These are phyloP conservation scores for Talaromyces amestolkiae DNA, from an alignment of 2,329 filamentous ascomycete genomes.

Conservation along the genomic window DNA sequence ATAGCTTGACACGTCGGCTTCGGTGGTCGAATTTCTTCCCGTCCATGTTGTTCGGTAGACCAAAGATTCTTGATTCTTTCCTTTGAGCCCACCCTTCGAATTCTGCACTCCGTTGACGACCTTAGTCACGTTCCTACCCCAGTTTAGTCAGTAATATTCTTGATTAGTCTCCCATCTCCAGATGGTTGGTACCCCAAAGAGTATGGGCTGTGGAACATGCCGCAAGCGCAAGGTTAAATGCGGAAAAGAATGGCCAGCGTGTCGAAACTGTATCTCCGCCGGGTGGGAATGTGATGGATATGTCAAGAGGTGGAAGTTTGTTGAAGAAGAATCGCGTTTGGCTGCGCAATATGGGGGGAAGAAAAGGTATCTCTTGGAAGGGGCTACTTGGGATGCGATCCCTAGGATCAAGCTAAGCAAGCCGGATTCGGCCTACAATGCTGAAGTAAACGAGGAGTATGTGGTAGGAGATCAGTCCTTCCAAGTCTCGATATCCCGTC, in stretches of 20 bases:
- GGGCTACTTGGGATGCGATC: not conserved
- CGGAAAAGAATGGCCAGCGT: slow-evolving; percentile 14
- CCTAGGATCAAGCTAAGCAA: not conserved
- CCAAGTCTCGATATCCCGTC: slow-evolving; percentile 7
- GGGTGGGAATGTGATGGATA: slow-evolving; percentile 14
- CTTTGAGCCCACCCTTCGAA: too few species aligned
- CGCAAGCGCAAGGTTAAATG: slow-evolving; percentile 12
- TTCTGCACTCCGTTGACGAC: too few species aligned
- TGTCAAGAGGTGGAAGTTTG: slow-evolving; percentile 12
- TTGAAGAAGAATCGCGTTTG: slow-evolving; percentile 8
- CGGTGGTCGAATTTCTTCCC: too few species aligned
- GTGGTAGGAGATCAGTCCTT: not conserved
- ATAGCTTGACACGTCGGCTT: too few species aligned
- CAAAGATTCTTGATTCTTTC: too few species aligned
- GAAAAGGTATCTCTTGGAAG: slow-evolving; percentile 16
- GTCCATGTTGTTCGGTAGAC: too few species aligned
- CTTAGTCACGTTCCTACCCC: too few species aligned
- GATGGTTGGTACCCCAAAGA: slow-evolving; percentile 14
- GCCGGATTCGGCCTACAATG: not conserved
- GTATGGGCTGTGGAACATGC: slow-evolving; percentile 12
- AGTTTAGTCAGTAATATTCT: not conserved
- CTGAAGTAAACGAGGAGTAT: slow-evolving; percentile 4
- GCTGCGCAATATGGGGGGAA: slow-evolving; percentile 3
- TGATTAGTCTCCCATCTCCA: not conserved
- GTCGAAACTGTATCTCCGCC: slow-evolving; percentile 2